phyloP scores from a whole-genome alignment of 495 filamentous ascomycete genomes.

The Pseudotulostoma volvatum region DNA sequence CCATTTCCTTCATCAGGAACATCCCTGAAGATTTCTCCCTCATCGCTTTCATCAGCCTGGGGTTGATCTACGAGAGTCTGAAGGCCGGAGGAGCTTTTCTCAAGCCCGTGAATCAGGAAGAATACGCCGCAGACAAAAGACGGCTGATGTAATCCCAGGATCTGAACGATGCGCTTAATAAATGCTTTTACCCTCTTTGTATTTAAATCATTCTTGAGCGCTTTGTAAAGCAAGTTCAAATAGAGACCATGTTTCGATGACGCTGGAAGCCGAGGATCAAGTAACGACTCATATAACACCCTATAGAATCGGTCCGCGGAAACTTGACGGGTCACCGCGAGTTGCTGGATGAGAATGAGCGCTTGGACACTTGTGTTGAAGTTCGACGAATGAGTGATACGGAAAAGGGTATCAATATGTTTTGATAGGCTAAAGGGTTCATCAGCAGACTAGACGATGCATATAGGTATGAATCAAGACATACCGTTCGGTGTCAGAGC shows the following conservation, averaged over 20 bases:
- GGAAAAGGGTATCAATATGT: conserved; percentile 84
- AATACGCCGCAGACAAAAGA: conserved; percentile 81
- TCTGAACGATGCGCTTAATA: conserved; percentile 77
- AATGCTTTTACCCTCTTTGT: conserved; percentile 87
- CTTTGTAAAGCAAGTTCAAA: conserved; percentile 75
- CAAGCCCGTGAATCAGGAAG: conserved; percentile 71
- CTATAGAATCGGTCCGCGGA: conserved; percentile 82
- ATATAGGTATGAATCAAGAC: conserved; percentile 11
- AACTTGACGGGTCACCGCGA: conserved; percentile 60
- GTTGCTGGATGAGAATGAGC: conserved; percentile 86
- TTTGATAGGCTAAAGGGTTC: conserved; percentile 45
- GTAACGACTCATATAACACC: conserved; percentile 83
- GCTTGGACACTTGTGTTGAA: conserved; percentile 98
- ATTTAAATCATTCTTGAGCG: conserved; percentile 73
- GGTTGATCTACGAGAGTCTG: conserved; percentile 54
- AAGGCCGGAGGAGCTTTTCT: conserved; percentile 56
- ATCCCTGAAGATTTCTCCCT: conserved; percentile 58
- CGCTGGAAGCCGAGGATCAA: conserved; percentile 71
- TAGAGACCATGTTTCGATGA: conserved; percentile 94
- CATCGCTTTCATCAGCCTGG: conserved; percentile 48
- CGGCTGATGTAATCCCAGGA: conserved; percentile 75
- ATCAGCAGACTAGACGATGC: conserved; percentile 10
- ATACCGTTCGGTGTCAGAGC: conserved; percentile 56
- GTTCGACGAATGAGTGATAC: conserved; percentile 90
- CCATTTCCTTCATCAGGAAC: conserved; percentile 40